Base-by-base conservation (phyloP, 495 filamentous ascomycete species). In the Podospora pseudocomata region DNA sequence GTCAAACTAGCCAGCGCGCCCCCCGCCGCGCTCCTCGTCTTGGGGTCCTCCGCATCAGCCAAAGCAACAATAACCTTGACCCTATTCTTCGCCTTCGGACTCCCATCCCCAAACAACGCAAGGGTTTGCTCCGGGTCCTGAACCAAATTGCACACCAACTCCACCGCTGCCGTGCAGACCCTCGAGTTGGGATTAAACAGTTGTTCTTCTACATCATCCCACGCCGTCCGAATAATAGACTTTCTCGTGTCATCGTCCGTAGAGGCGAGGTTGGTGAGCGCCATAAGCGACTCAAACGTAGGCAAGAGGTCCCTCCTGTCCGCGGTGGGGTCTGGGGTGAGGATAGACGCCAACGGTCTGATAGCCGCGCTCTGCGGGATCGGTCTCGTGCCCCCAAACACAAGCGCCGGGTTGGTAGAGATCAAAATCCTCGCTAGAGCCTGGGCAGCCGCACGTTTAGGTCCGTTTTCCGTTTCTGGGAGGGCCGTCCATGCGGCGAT, bases 121-220 rank as follows among this genome's bases (percentile, higher is more conserved):
- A 93, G 78, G 2, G 92, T 92, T 3, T 87, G 79, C 53, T 67
- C 60, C n/a, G 92, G 86, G 60, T 86, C 88, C 65, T 90, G 89
- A 79, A 93, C 91, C 61, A 99, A 82, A 73, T 99, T 99, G 80
- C 95, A 99, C 60, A 97, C 81, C 19, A 99, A 84, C 79, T 99
- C 94, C 32, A 90, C 90, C 2, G 92, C 86, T 16, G 94, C 95
- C 15, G 93, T 90, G 59, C 90, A 90, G 59, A 99, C 85, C 60
- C 89, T 80, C n/a, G 82, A 71, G 74, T 94, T 94, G 60, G 85
- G 86, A 30, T 88, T 90, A 4, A 98, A 85, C 3, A 97, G 82
- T 18, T 93, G 86, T 66, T 96, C 91, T 74, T 97, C 95, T 63
- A 96, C 84, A 39, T 83, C 86, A 7, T 88, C 67, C 85, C 90